Evolutionary conservation across 1,139 yeast genomes (phyloP).

Genomic region (Taphrina populina): DNA sequence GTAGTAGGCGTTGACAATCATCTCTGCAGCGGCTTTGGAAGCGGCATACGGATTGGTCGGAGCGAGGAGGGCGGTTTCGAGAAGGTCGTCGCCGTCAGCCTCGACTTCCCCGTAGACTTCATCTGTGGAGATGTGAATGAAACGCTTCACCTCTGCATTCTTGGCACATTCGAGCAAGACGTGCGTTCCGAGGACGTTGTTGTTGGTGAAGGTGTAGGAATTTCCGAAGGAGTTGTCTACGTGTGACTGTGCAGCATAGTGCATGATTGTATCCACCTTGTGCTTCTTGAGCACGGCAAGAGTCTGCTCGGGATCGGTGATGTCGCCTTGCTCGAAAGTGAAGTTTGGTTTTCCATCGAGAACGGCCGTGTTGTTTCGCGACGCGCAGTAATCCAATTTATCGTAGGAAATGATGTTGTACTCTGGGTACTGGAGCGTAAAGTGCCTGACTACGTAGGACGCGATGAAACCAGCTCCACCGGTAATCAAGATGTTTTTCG

Average conservation of each 20-base stretch:
- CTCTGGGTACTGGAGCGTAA: conserved; percentile 49
- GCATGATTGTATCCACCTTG: conserved; percentile 49
- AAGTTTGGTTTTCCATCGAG: conserved; percentile 43
- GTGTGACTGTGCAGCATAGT: conserved; percentile 61
- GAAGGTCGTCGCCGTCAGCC: conserved; percentile 43
- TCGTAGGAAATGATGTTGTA: conserved; percentile 54
- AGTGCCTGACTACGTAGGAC: conserved; percentile 51
- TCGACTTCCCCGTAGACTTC: conserved; percentile 58
- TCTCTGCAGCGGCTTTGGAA: conserved; percentile 58
- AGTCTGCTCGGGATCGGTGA: conserved; percentile 44
- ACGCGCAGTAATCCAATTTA: conserved; percentile 49
- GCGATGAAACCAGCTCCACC: conserved; percentile 67
- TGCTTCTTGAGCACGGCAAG: conserved; percentile 41
- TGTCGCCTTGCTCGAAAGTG: conserved; percentile 48
- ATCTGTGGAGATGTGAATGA: conserved; percentile 60
- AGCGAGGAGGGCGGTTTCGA: conserved; percentile 48
- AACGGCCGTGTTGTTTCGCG: conserved; percentile 42
- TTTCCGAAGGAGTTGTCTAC: conserved; percentile 56
- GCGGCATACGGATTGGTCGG: conserved; percentile 66
- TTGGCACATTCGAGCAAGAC: conserved; percentile 53
- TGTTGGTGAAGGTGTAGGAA: conserved; percentile 48
- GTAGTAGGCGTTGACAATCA: conserved; percentile 53
- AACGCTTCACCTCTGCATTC: conserved; percentile 41
- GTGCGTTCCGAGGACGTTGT: conserved; percentile 56
- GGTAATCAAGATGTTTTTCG: conserved; percentile 50